Conservation (phyloP, 225 moss, liverwort and hornwort species). For the Neckera pumila region DNA sequence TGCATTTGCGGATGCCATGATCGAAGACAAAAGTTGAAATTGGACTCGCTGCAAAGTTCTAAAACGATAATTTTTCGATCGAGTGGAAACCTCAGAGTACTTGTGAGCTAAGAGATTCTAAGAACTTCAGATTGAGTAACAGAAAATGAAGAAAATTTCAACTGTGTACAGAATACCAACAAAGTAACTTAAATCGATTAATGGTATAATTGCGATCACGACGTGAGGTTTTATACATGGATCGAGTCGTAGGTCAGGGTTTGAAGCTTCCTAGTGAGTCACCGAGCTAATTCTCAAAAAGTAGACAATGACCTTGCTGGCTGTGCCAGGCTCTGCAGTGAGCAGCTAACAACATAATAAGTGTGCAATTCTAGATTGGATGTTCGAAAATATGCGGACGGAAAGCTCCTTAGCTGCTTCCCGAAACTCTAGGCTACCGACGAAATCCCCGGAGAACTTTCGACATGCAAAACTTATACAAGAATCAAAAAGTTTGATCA, state of each 20-base stretch:
- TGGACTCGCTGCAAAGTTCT: not conserved
- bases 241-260: not conserved
- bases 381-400: not conserved
- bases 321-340: not conserved
- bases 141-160: not conserved
- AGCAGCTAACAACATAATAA: not conserved
- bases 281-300: not conserved
- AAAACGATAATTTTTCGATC: not conserved
- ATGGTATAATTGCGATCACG: not conserved
- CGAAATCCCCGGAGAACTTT: not conserved
- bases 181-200: not conserved
- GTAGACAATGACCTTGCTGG: not conserved
- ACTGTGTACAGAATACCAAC: not conserved
- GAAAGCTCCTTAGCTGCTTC: not conserved
- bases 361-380: not conserved
- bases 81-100: not conserved
- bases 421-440: not conserved
- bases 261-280: not conserved
- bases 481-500: not conserved
- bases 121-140: not conserved
- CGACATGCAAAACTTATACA: not conserved
- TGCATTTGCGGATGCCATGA: not conserved
- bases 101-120: not conserved
- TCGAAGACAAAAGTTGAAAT: not conserved
- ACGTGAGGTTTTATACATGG: not conserved